Conservation (phyloP, 106 monocot species). For the Narthecium ossifragum region DNA sequence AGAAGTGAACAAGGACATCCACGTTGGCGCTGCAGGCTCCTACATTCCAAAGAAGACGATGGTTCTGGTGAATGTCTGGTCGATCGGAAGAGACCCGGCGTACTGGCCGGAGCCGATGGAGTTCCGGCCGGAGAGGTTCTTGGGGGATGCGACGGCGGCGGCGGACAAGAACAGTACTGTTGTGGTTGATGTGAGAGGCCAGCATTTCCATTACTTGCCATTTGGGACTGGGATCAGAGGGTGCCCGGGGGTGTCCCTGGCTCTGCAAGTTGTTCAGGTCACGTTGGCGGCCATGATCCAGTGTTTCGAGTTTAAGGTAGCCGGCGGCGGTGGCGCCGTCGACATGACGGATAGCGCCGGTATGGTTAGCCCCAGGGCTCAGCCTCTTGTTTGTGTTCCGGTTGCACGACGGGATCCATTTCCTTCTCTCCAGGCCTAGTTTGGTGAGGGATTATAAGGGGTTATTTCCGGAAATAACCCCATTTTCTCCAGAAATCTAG, state of each 20-base stretch:
- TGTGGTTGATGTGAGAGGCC: slow-evolving; percentile 18
- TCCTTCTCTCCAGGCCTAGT: too few species aligned
- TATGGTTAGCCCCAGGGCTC: not conserved
- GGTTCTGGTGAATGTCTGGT: slow-evolving; percentile 29
- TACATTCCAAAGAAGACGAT: slow-evolving; percentile 15
- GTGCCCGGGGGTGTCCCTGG: slow-evolving; percentile 41
- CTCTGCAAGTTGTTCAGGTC: slow-evolving; percentile 32
- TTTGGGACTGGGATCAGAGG: slow-evolving; percentile 51
- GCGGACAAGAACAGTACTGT: not conserved
- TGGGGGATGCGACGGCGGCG: not conserved
- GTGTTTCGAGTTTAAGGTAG: slow-evolving; percentile 33
- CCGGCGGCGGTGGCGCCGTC: not conserved
- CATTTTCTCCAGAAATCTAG: too few species aligned
- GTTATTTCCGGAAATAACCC: too few species aligned
- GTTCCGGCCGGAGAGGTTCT: slow-evolving; percentile 14
- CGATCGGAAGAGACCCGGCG: slow-evolving; percentile 27
- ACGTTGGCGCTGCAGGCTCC: slow-evolving; percentile 6
- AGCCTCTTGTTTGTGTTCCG: not conserved
- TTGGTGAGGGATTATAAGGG: too few species aligned
- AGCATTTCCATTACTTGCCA: slow-evolving; percentile 25
- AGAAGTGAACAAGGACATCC: slow-evolving; percentile 3
- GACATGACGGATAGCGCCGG: not conserved
- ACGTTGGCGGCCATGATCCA: slow-evolving; percentile 40
- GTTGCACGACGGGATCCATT: not conserved
- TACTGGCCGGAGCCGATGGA: slow-evolving; percentile 22